These are phyloP conservation scores for Papilionanthe hybrid DNA, from an alignment of 116 monocot genomes.

Conservation along the genomic window DNA sequence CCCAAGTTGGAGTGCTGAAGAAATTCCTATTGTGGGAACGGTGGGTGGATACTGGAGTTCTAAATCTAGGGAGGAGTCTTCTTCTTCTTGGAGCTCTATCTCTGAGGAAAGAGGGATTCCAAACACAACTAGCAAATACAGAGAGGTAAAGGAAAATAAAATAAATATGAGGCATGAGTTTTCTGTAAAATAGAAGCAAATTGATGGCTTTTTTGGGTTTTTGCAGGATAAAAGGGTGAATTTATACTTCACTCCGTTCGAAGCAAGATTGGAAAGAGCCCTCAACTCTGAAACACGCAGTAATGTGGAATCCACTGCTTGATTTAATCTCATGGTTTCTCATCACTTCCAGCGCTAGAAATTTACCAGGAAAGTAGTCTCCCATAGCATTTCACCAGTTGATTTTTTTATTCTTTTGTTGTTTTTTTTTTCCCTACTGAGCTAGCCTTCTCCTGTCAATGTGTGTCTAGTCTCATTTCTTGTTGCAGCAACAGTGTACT, in stretches of 20 bases:
- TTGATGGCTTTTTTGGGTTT: neutral
- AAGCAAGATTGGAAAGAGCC: conserved; percentile 59
- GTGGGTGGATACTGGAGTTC: conserved; percentile 74
- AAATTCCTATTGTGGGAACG: conserved; percentile 76
- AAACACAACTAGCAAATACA: conserved; percentile 73
- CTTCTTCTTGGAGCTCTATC: conserved; percentile 7
- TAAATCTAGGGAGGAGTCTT: conserved; percentile 18
- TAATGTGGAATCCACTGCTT: conserved; percentile 2
- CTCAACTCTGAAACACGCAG: conserved; percentile 32
- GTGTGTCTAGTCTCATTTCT: neutral
- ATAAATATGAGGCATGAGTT: neutral
- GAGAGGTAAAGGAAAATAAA: conserved; percentile 39
- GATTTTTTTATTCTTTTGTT: neutral
- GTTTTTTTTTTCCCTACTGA: neutral
- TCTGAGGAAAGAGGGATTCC: conserved; percentile 56
- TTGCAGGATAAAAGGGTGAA: conserved; percentile 72
- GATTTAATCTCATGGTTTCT: neutral
- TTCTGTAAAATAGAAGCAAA: neutral
- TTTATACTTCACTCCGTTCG: conserved; percentile 72
- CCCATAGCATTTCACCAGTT: neutral
- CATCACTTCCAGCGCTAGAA: neutral
- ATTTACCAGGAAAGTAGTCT: neutral
- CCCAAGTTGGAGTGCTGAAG: conserved; percentile 58
- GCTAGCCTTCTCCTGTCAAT: neutral
- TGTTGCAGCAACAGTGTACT: neutral